Conservation (phyloP, 23 red algal species). For the Gracilaria gracilis region DNA sequence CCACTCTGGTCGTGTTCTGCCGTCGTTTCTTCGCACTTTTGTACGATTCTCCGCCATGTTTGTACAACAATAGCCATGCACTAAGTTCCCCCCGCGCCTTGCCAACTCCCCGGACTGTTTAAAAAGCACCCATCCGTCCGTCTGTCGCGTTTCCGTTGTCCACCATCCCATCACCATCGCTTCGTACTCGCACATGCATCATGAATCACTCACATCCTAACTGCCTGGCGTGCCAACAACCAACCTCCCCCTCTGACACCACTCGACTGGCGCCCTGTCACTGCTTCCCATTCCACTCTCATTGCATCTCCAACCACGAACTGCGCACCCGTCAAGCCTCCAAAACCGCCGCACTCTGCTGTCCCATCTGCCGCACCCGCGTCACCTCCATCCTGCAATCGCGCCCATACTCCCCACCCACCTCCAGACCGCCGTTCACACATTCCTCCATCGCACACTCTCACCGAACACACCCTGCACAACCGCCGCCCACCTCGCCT, state of each 20-base stretch:
- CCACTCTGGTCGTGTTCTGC: background rate
- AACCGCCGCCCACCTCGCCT: background rate
- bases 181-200: background rate
- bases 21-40: background rate
- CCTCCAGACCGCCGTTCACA: background rate
- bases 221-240: conserved; percentile 12
- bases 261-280: background rate
- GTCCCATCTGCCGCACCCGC: background rate
- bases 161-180: background rate
- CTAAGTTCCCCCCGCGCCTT: too few species aligned
- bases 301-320: conserved; percentile 14
- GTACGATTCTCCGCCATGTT: too few species aligned
- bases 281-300: conserved; percentile 14
- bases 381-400: background rate
- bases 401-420: background rate
- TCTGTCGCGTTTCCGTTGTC: too few species aligned
- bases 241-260: background rate
- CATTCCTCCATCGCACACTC: background rate
- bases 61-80: too few species aligned
- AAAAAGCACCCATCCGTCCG: too few species aligned
- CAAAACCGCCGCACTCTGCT: background rate
- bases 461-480: background rate
- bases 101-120: too few species aligned
- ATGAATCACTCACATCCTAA: background rate
- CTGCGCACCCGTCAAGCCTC: background rate